Evolutionary conservation across 1,284 basidiomycete species (phyloP).

Genomic region (Phellopilus nigrolimitatus): DNA sequence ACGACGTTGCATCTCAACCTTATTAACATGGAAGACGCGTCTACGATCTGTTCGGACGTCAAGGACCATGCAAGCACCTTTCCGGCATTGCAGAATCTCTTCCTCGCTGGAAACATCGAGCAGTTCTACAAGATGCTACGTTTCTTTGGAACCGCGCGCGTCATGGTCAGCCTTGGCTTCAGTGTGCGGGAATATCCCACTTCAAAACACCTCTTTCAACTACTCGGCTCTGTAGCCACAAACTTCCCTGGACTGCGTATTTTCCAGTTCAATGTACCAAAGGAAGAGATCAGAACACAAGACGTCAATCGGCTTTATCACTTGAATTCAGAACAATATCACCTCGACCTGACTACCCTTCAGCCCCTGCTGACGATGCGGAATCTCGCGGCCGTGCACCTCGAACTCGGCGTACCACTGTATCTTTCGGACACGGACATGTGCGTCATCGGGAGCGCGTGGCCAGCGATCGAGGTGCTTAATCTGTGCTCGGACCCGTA

Average conservation of each 20-base stretch:
- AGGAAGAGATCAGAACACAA: slow-evolving; percentile 14
- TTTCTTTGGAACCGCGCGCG: slow-evolving; percentile 3
- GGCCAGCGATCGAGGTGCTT: slow-evolving; percentile 18
- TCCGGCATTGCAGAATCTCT: slow-evolving; percentile 16
- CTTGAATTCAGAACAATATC: slow-evolving; percentile 11
- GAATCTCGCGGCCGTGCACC: slow-evolving; percentile 16
- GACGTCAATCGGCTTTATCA: neutral
- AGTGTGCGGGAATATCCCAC: slow-evolving; percentile 17
- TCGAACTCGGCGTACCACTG: slow-evolving; percentile 19
- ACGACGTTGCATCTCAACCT: slow-evolving; percentile 19
- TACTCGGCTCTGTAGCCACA: slow-evolving; percentile 11
- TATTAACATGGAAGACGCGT: neutral
- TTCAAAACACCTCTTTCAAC: slow-evolving; percentile 4
- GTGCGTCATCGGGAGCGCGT: slow-evolving; percentile 4
- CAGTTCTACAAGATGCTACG: slow-evolving; percentile 13
- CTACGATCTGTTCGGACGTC: neutral
- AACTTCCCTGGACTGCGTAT: slow-evolving; percentile 10
- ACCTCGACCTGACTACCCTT: slow-evolving; percentile 14
- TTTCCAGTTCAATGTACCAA: slow-evolving; percentile 17
- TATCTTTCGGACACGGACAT: slow-evolving; percentile 16
- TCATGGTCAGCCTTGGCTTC: slow-evolving; percentile 19
- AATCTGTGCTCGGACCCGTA: slow-evolving; percentile 19
- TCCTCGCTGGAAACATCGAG: slow-evolving; percentile 12
- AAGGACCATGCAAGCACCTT: slow-evolving; percentile 8
- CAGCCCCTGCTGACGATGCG: slow-evolving; percentile 8